Percentiles rank a stretch among this genome's conserved stretches.
phyloP scores from a whole-genome alignment of 1,139 yeast genomes.

The Geotrichum siamense region DNA sequence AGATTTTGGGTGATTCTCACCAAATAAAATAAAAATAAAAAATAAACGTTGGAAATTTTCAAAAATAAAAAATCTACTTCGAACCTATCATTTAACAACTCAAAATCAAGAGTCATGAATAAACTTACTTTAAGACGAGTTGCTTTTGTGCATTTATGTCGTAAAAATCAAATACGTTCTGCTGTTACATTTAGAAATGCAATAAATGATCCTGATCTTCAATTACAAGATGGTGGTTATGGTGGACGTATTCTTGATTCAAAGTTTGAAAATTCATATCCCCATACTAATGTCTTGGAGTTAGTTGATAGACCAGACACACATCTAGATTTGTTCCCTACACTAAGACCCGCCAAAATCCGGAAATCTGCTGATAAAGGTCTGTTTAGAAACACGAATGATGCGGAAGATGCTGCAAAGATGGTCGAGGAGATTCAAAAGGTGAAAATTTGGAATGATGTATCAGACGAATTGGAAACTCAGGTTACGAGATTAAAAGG shows the following conservation, averaged over 20 bases:
- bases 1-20: no score
- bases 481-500: constrained; percentile 27
- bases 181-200: constrained; percentile 5
- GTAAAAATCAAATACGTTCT: neutral
- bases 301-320: constrained; percentile 13
- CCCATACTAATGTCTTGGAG: constrained; percentile 16
- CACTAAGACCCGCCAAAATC: constrained; percentile 3
- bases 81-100: no score
- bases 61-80: no score
- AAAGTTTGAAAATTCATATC: constrained; percentile 12
- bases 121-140: neutral
- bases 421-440: constrained; percentile 8
- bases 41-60: no score
- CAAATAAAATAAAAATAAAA: no score
- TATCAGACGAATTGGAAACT: constrained; percentile 25
- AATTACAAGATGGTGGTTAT: constrained; percentile 12
- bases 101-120: no score
- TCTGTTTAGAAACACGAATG: constrained; percentile 8
- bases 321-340: constrained; percentile 10
- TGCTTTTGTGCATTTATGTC: neutral
- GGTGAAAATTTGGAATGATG: constrained; percentile 9
- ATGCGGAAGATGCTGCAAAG: constrained; percentile 10
- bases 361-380: neutral
- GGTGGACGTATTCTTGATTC: constrained; percentile 16
- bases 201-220: constrained; percentile 9